Conservation (phyloP, 768 basidiomycete species). For the Pleurotus pulmonarius region DNA sequence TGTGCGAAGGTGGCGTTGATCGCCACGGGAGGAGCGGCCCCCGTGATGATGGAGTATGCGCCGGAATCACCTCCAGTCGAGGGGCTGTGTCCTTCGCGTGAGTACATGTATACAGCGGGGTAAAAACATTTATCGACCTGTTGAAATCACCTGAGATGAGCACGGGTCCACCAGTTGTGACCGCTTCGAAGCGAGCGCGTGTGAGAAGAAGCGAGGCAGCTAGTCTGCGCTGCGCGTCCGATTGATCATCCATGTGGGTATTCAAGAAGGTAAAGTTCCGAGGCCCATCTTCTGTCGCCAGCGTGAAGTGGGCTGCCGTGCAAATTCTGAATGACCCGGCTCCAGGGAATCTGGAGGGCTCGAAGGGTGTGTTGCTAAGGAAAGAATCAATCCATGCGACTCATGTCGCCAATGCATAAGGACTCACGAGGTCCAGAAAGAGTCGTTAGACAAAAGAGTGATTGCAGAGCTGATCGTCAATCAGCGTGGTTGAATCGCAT, state of each 20-base stretch:
- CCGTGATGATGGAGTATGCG: conserved; percentile 50
- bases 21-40: conserved; percentile 30
- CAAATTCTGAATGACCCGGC: conserved; percentile 49
- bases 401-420: background rate
- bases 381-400: background rate
- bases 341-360: conserved; percentile 45
- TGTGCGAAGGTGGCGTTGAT: conserved; percentile 40
- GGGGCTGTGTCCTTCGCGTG: conserved; percentile 24
- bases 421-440: conserved; percentile 55
- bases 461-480: conserved; percentile 24
- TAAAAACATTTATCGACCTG: conserved; percentile 17
- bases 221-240: conserved; percentile 45
- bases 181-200: conserved; percentile 47
- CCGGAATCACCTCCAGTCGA: conserved; percentile 40
- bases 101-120: background rate
- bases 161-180: conserved; percentile 33
- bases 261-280: conserved; percentile 40
- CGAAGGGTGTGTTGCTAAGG: conserved; percentile 41
- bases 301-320: conserved; percentile 37
- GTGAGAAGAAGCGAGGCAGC: conserved; percentile 49
- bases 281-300: conserved; percentile 12
- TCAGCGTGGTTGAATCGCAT: background rate
- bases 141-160: conserved; percentile 56
- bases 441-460: conserved; percentile 36
- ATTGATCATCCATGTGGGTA: conserved; percentile 52